A percentile compares a stretch with the other conserved stretches of the same genome.
Evolutionary conservation across 257 asterid genomes (phyloP).

Genomic region (Osmanthus fragrans): DNA sequence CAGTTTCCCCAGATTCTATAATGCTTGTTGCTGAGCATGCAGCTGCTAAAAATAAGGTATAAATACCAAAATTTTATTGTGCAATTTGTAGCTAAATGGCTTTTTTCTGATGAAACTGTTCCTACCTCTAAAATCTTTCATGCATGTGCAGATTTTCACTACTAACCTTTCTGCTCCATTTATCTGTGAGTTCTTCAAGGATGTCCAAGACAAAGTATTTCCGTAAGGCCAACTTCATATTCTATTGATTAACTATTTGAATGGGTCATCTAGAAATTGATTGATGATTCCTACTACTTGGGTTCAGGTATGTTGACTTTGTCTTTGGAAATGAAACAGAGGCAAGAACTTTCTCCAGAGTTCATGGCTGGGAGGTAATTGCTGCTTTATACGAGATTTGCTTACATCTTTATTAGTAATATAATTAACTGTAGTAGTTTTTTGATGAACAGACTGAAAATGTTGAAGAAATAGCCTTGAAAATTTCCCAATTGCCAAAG

Average conservation of each 20-base stretch:
- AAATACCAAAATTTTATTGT: slow-evolving; percentile 2
- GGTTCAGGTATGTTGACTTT: slow-evolving; percentile 67
- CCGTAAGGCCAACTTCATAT: slow-evolving; percentile 55
- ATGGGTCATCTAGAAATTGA: slow-evolving; percentile 12
- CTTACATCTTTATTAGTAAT: background rate
- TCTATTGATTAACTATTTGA: background rate
- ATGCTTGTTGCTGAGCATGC: slow-evolving; percentile 94
- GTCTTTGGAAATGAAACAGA: slow-evolving; percentile 95
- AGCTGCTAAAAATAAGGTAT: slow-evolving; percentile 83
- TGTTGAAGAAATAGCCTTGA: slow-evolving; percentile 87
- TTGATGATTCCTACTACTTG: slow-evolving; percentile 22
- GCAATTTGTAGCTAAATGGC: slow-evolving; percentile 7
- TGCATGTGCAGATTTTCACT: slow-evolving; percentile 55
- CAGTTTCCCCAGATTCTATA: slow-evolving; percentile 97
- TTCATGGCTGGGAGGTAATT: slow-evolving; percentile 98
- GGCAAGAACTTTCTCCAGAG: slow-evolving; percentile 87
- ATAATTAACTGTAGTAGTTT: slow-evolving; percentile 20
- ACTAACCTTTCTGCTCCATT: slow-evolving; percentile 97
- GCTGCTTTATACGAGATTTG: slow-evolving; percentile 14
- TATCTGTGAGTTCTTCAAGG: slow-evolving; percentile 71
- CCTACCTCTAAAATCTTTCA: slow-evolving; percentile 24
- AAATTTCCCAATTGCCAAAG: slow-evolving; percentile 85
- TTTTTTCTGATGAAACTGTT: slow-evolving; percentile 11
- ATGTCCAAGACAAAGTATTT: slow-evolving; percentile 50
- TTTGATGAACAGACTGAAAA: slow-evolving; percentile 64